phyloP scores from a whole-genome alignment of 306 rosid genomes.

The Fragaria iinumae region DNA sequence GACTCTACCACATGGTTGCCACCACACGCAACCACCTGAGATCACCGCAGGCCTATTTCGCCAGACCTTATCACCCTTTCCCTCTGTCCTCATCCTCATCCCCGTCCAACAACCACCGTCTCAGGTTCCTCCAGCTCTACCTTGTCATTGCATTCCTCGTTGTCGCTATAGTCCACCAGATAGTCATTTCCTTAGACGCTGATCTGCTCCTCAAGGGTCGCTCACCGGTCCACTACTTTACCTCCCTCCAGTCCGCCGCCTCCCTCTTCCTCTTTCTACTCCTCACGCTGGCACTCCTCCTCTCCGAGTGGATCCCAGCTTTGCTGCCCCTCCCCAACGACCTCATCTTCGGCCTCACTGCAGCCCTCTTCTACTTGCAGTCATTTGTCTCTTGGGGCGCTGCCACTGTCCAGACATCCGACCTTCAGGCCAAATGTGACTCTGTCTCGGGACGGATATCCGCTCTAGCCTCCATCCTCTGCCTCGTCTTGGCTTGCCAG shows the following conservation, averaged over 20 bases:
- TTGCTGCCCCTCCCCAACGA: constrained; percentile 58
- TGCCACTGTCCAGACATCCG: constrained; percentile 65
- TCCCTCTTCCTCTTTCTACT: constrained; percentile 62
- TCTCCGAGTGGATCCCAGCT: constrained; percentile 49
- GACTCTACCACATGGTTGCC: constrained; percentile 63
- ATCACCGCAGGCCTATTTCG: constrained; percentile 61
- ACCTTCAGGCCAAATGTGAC: constrained; percentile 75
- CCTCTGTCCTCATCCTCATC: constrained; percentile 35
- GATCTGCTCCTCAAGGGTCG: constrained; percentile 77
- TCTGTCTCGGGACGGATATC: constrained; percentile 56
- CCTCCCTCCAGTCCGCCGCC: constrained; percentile 75
- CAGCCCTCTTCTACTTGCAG: constrained; percentile 67
- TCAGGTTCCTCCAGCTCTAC: constrained; percentile 60
- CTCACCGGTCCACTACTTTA: constrained; percentile 76
- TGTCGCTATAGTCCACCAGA: constrained; percentile 52
- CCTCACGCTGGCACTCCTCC: constrained; percentile 52
- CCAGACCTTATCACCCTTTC: constrained; percentile 79
- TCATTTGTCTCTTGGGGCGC: constrained; percentile 45
- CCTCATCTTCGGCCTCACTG: constrained; percentile 59
- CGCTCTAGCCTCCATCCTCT: constrained; percentile 43
- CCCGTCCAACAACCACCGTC: constrained; percentile 21
- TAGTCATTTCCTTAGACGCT: constrained; percentile 49
- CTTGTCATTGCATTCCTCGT: constrained; percentile 42
- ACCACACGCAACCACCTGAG: constrained; percentile 56
- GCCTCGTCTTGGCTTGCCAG: constrained; percentile 49